Conservation (phyloP, 306 rosid species). For the Acacia confusa region DNA sequence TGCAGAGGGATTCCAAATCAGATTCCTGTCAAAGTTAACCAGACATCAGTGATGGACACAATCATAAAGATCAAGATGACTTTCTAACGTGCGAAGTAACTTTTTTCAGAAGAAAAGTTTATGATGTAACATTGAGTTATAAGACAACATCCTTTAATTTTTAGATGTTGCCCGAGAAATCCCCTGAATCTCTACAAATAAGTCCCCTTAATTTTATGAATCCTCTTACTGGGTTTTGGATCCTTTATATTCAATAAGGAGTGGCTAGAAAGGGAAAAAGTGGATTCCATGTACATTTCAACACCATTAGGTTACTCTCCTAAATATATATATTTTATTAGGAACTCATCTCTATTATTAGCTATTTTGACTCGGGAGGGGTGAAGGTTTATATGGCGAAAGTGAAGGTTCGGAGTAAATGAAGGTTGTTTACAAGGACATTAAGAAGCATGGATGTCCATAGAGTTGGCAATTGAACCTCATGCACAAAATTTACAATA, state of each 20-base stretch:
- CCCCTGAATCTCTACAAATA: not conserved
- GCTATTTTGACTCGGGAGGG: not conserved
- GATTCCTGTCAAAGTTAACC: constrained; percentile 55
- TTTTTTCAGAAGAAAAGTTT: not conserved
- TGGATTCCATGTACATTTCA: not conserved
- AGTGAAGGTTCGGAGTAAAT: not conserved
- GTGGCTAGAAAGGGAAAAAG: not conserved
- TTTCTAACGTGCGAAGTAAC: not conserved
- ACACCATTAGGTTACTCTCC: not conserved
- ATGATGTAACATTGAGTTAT: not conserved
- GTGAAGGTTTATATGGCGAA: not conserved
- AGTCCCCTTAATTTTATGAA: not conserved
- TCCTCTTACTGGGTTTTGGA: not conserved
- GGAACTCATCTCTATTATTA: not conserved
- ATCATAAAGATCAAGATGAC: not conserved
- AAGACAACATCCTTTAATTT: not conserved
- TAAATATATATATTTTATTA: not conserved
- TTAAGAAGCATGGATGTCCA: not conserved
- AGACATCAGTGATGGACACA: not conserved
- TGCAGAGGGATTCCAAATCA: constrained; percentile 67
- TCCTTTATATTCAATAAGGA: not conserved
- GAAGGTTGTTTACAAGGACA: not conserved
- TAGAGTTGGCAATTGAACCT: not conserved
- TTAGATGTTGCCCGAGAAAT: not conserved
- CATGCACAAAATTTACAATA: not conserved